phyloP scores from a whole-genome alignment of 1,284 basidiomycete genomes.

The Porodaedalea pini region DNA sequence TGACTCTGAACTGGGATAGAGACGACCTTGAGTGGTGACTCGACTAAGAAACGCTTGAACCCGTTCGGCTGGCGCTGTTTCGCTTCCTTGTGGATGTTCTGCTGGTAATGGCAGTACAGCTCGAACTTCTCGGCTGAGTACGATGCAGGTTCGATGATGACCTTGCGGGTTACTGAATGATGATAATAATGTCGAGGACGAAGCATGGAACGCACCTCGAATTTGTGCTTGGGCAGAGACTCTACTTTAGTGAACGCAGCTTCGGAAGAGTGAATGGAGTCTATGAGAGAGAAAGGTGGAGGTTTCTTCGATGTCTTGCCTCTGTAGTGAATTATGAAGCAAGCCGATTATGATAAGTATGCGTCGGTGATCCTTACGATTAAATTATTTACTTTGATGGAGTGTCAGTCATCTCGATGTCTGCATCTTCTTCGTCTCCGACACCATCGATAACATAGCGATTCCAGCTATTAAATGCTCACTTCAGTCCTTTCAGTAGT shows the following conservation, averaged over 20 bases:
- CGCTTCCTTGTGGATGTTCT: conserved; percentile 68
- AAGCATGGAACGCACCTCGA: conserved; percentile 45
- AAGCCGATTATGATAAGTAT: too few relatives aligned
- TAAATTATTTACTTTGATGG: conserved; percentile 24
- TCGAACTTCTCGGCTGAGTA: conserved; percentile 78
- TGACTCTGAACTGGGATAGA: neutral
- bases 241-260: conserved; percentile 26
- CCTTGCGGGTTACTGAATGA: conserved; percentile 41
- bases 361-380: too few relatives aligned
- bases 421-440: conserved; percentile 39
- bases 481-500: neutral
- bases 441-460: conserved; percentile 50
- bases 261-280: conserved; percentile 49
- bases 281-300: conserved; percentile 32
- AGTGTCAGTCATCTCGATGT: conserved; percentile 26
- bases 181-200: neutral
- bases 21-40: conserved; percentile 70
- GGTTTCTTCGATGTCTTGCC: conserved; percentile 16
- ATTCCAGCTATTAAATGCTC: conserved; percentile 60
- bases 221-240: conserved; percentile 35
- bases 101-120: conserved; percentile 76
- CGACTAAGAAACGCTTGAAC: conserved; percentile 76
- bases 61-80: conserved; percentile 43
- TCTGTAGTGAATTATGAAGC: neutral
- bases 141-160: conserved; percentile 68